These are phyloP conservation scores for Plectranthus barbatus DNA, from an alignment of 257 asterid species.

Conservation along the genomic window DNA sequence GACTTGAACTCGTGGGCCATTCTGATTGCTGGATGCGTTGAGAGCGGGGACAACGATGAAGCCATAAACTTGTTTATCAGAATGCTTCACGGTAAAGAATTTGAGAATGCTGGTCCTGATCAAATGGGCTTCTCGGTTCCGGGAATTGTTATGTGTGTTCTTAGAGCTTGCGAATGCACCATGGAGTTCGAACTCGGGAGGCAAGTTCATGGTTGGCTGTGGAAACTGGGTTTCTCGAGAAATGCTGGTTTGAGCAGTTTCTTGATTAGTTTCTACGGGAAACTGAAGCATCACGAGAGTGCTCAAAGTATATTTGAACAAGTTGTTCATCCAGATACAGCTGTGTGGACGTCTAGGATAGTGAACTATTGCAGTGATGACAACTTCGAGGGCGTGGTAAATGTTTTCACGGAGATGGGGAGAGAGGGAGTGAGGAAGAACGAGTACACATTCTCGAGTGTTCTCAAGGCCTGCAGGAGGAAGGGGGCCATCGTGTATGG, in stretches of 20 bases:
- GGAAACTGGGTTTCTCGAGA: slow-evolving; percentile 44
- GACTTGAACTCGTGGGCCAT: slow-evolving; percentile 63
- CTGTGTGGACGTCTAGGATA: slow-evolving; percentile 61
- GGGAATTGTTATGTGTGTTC: slow-evolving; percentile 53
- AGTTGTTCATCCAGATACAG: slow-evolving; percentile 27
- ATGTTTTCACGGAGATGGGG: slow-evolving; percentile 60
- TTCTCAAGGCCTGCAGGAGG: slow-evolving; percentile 62
- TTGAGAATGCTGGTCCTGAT: slow-evolving; percentile 17
- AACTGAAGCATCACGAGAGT: slow-evolving; percentile 28
- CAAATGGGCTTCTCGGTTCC: slow-evolving; percentile 27
- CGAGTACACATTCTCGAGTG: slow-evolving; percentile 44
- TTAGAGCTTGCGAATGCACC: slow-evolving; percentile 42
- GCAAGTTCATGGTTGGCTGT: slow-evolving; percentile 65
- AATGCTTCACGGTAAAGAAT: slow-evolving; percentile 29
- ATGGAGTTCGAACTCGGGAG: slow-evolving; percentile 47
- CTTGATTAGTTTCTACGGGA: slow-evolving; percentile 67
- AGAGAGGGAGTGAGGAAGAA: slow-evolving; percentile 52
- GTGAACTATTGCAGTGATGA: slow-evolving; percentile 36
- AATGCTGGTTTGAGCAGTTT: slow-evolving; percentile 41
- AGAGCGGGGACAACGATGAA: slow-evolving; percentile 28
- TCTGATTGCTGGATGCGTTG: slow-evolving; percentile 51
- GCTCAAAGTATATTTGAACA: slow-evolving; percentile 45
- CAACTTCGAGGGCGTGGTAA: slow-evolving; percentile 28
- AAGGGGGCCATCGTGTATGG: slow-evolving; percentile 42
- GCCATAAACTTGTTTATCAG: slow-evolving; percentile 33